A percentile compares a stretch with the other conserved stretches of the same genome.
These are phyloP conservation scores for Termitomyces sp. DNA, from an alignment of 768 basidiomycete genomes.

Conservation along the genomic window DNA sequence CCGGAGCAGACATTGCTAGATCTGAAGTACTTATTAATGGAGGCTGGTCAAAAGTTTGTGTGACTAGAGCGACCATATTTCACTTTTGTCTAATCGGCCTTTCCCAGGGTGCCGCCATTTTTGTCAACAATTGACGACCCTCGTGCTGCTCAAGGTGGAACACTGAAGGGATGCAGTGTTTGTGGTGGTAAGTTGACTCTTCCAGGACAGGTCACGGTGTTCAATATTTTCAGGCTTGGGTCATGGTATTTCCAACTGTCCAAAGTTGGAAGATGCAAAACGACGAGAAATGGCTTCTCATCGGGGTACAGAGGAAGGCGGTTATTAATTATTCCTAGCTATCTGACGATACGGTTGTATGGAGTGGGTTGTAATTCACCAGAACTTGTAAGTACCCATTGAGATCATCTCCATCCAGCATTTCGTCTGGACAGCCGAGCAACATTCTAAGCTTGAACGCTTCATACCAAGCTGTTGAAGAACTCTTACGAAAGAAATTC, in stretches of 20 bases:
- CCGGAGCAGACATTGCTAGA: constrained; percentile 94
- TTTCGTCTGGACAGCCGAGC: background rate
- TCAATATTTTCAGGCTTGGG: constrained; percentile 61
- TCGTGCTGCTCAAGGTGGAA: constrained; percentile 69
- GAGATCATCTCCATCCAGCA: background rate
- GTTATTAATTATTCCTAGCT: constrained; percentile 17
- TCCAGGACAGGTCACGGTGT: background rate
- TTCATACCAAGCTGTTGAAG: no score
- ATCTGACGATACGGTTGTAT: background rate
- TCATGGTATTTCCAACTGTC: constrained; percentile 91
- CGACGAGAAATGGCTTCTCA: constrained; percentile 88
- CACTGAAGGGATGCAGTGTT: constrained; percentile 85
- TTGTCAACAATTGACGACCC: constrained; percentile 87
- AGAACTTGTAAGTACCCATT: background rate
- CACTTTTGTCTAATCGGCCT: constrained; percentile 8
- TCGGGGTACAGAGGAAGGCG: constrained; percentile 59
- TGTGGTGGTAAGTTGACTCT: constrained; percentile 69
- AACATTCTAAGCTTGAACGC: background rate
- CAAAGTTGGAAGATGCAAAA: constrained; percentile 92
- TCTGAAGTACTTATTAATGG: constrained; percentile 93
- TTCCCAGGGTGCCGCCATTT: constrained; percentile 85
- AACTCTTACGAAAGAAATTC: no score
- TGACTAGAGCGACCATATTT: background rate
- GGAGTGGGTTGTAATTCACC: background rate
- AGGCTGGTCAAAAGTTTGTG: constrained; percentile 91